Evolutionary conservation across 2,329 filamentous ascomycete genomes (phyloP).

Genomic region (Trichophyton equinum): DNA sequence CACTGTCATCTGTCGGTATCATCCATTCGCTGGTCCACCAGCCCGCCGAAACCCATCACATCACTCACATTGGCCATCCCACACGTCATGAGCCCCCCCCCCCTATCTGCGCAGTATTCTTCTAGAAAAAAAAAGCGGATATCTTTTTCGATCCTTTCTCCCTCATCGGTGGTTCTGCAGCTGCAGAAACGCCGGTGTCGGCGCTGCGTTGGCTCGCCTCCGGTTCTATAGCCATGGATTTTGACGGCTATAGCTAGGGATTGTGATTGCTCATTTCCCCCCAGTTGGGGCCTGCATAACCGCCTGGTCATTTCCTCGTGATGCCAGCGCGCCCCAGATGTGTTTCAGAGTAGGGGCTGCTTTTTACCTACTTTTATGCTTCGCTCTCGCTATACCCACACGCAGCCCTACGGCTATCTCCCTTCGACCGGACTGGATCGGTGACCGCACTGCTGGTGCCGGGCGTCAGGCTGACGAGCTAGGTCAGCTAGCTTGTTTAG

Average conservation of each 20-base stretch:
- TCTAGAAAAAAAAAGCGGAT: not conserved
- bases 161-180: not conserved
- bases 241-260: not conserved
- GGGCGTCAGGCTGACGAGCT: not conserved
- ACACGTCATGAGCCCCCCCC: no score
- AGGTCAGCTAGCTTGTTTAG: not conserved
- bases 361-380: no score
- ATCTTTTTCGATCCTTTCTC: not conserved
- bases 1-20: no score
- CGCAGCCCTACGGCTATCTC: not conserved
- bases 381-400: not conserved
- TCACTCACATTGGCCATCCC: no score
- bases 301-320: not conserved
- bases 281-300: not conserved
- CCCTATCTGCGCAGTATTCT: not conserved
- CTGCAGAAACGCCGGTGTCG: not conserved
- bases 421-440: not conserved
- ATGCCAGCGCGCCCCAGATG: not conserved
- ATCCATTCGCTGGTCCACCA: no score
- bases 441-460: not conserved
- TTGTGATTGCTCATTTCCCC: not conserved
- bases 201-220: no score
- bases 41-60: no score
- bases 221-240: not conserved
- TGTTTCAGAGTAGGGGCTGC: not conserved